Conservation (phyloP, 805 yeast genomes). For the Starmerella vitae region DNA sequence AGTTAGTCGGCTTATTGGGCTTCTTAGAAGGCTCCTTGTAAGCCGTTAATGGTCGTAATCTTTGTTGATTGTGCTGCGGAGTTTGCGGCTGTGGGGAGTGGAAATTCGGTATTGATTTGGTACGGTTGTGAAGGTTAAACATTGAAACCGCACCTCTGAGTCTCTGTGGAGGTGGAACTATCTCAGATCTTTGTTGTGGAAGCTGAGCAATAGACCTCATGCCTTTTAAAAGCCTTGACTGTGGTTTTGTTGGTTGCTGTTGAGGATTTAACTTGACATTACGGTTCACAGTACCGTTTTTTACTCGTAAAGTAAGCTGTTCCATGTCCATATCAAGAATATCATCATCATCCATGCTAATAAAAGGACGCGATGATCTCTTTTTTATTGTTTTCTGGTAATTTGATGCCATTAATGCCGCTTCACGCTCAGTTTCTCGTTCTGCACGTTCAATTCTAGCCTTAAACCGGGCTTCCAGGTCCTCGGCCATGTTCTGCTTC, state of each 20-base stretch:
- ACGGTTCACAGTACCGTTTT: slow-evolving; percentile 17
- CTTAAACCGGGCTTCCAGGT: slow-evolving; percentile 11
- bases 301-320: slow-evolving; percentile 12
- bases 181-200: slow-evolving; percentile 10
- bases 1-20: background rate
- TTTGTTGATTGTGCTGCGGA: background rate
- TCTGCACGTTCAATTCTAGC: slow-evolving; percentile 14
- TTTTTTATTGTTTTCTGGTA: slow-evolving; percentile 5
- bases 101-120: background rate
- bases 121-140: slow-evolving; percentile 9
- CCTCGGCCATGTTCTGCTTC: background rate
- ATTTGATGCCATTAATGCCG: slow-evolving; percentile 4
- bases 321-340: slow-evolving; percentile 18
- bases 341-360: slow-evolving; percentile 12
- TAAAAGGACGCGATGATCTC: background rate
- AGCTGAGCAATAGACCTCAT: slow-evolving; percentile 21
- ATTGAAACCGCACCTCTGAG: slow-evolving; percentile 18
- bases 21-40: slow-evolving; percentile 18
- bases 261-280: slow-evolving; percentile 18
- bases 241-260: slow-evolving; percentile 6
- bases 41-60: slow-evolving; percentile 20
- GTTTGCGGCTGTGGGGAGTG: background rate
- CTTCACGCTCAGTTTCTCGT: slow-evolving; percentile 12
- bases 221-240: slow-evolving; percentile 14
- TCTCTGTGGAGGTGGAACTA: slow-evolving; percentile 3